A percentile compares a stretch with the other conserved stretches of the same genome.
phyloP scores from a whole-genome alignment of 2,329 filamentous ascomycete genomes.

The Penicillium brevicompactum region DNA sequence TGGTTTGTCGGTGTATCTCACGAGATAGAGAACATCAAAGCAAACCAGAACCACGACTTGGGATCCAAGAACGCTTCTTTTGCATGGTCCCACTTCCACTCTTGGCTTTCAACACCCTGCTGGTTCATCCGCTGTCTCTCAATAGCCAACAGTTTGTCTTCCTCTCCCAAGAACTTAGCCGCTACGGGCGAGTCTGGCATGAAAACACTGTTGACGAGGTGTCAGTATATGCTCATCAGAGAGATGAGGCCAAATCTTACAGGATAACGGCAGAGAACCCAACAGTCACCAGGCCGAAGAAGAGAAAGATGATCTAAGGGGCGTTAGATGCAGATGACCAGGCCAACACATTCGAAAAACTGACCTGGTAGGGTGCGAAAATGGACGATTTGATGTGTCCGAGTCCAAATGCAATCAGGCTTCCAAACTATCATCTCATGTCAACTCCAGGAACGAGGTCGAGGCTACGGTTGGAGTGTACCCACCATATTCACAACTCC shows the following conservation, averaged over 20 bases:
- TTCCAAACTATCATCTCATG: slow-evolving; percentile 43
- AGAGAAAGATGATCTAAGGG: slow-evolving; percentile 35
- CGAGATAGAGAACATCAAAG: slow-evolving; percentile 57
- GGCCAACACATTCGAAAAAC: neutral
- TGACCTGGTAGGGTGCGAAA: slow-evolving; percentile 55
- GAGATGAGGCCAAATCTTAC: slow-evolving; percentile 15
- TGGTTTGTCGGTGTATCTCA: slow-evolving; percentile 25
- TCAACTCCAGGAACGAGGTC: neutral
- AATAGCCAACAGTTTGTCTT: slow-evolving; percentile 61
- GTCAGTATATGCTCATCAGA: neutral
- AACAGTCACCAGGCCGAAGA: slow-evolving; percentile 53
- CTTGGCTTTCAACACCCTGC: slow-evolving; percentile 41
- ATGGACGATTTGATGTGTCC: slow-evolving; percentile 50
- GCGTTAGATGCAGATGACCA: neutral
- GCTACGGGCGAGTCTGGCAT: slow-evolving; percentile 68
- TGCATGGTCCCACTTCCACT: slow-evolving; percentile 57
- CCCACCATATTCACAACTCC: slow-evolving; percentile 56
- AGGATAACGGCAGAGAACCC: slow-evolving; percentile 55
- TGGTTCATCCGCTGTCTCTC: slow-evolving; percentile 58
- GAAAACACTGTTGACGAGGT: slow-evolving; percentile 34
- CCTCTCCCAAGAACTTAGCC: slow-evolving; percentile 57
- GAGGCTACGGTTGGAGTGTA: neutral
- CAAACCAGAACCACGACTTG: slow-evolving; percentile 65
- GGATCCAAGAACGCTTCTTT: slow-evolving; percentile 57
- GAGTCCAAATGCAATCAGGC: slow-evolving; percentile 56